Base-by-base conservation (phyloP, 495 filamentous ascomycete genomes). In the Aspergillus kassunensis region DNA sequence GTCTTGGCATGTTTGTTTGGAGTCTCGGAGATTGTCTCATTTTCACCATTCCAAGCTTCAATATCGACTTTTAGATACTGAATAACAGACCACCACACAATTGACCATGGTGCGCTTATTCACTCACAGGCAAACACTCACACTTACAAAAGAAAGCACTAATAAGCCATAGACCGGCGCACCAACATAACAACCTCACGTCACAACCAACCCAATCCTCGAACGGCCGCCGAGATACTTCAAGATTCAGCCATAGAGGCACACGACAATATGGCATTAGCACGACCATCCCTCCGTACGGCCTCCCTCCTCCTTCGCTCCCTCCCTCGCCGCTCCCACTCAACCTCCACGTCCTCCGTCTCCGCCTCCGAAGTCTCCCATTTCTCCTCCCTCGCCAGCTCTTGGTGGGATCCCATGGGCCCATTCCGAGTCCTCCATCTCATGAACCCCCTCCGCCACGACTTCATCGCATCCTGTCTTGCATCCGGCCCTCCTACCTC, bases 401-500 rank as follows among this genome's bases (percentile, higher is more conserved):
- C 83, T 60, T 98, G 93, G 93, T 98, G 93, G 93, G 95, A 97
- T 70, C 89, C 93, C 2, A 84, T 95, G 70, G 93, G 93, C 46
- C 83, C 90, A 16, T 97, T 90, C 0, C 83, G 91, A 12, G 84
- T 96, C 55, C 84, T 98, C 2, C 95, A 97, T 68, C 84, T 95
- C 42, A 97, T 98, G 93, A 97, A 98, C 75, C 93, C 95, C 9
- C 82, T 95, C 35, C 90, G 93, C 27, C 90, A 97, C 68, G 84
- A 90, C 62, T 97, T 97, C 73, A 93, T 98, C 66, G 69, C 73
- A 2, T 65, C 73, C 30, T 96, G 91, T 59, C 84, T 79, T 52
- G 67, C 77, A 57, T 71, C 72, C 64, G 56, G 37, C 37, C 42
- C 43, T 47, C 44, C 43, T 24, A 31, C 24, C 9, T 9, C 24